Percentiles rank a stretch among this genome's conserved stretches.
phyloP scores from a whole-genome alignment of 1,284 basidiomycete genomes.

The Rhodotorula sp. region DNA sequence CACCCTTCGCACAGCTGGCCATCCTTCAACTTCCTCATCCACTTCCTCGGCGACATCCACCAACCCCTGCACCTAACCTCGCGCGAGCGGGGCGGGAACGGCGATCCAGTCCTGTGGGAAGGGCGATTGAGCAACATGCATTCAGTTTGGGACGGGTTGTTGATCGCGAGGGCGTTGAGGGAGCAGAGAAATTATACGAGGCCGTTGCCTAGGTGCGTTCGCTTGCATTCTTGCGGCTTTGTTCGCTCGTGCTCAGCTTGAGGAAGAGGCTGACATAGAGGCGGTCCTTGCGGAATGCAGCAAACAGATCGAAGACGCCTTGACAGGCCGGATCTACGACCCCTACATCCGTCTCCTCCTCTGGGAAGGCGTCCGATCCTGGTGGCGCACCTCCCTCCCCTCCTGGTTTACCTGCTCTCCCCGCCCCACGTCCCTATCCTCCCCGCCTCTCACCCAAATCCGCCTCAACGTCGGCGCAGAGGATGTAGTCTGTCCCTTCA shows the following conservation, averaged over 20 bases:
- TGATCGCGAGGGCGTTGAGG: constrained; percentile 47
- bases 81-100: constrained; percentile 49
- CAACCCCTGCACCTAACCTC: constrained; percentile 51
- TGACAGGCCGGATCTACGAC: constrained; percentile 42
- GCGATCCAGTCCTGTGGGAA: constrained; percentile 47
- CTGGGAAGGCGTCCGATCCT: constrained; percentile 47
- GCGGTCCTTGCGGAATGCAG: too few species aligned
- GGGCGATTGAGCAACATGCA: constrained; percentile 47
- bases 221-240: not conserved
- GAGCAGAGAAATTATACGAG: constrained; percentile 48
- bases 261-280: too few species aligned
- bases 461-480: not conserved
- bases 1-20: constrained; percentile 2
- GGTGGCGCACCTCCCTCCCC: constrained; percentile 42
- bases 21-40: constrained; percentile 47
- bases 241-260: too few species aligned
- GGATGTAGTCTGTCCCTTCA: constrained; percentile 42
- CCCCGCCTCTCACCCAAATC: not conserved
- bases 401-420: constrained; percentile 44
- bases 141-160: constrained; percentile 47
- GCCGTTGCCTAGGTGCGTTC: constrained; percentile 43
- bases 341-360: constrained; percentile 49
- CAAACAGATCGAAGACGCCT: constrained; percentile 45
- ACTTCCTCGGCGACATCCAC: constrained; percentile 49
- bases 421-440: not conserved